Conservation (phyloP, 1,139 yeast species). For the Hansenula sp. region DNA sequence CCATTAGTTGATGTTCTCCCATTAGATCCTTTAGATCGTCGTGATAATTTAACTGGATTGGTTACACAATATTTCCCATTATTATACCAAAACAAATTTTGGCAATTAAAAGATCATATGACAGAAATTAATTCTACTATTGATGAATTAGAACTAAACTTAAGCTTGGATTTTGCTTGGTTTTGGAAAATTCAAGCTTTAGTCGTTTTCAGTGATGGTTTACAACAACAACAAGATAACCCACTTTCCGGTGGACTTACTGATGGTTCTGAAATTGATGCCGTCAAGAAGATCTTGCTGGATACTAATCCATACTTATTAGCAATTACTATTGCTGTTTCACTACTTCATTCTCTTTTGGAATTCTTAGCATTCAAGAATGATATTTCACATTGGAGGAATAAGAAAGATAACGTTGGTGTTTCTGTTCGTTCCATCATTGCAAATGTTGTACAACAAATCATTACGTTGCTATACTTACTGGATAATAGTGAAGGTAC, state of each 20-base stretch:
- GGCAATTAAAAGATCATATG: slow-evolving; percentile 35
- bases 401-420: slow-evolving; percentile 35
- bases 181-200: slow-evolving; percentile 30
- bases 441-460: slow-evolving; percentile 37
- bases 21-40: slow-evolving; percentile 23
- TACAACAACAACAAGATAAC: slow-evolving; percentile 25
- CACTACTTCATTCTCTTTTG: slow-evolving; percentile 32
- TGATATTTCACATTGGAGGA: slow-evolving; percentile 35
- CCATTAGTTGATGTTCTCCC: slow-evolving; percentile 20
- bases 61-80: slow-evolving; percentile 30
- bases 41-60: slow-evolving; percentile 27
- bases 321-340: slow-evolving; percentile 29
- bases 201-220: slow-evolving; percentile 26
- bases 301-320: slow-evolving; percentile 35
- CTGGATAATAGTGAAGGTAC: slow-evolving; percentile 36
- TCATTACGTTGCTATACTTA: slow-evolving; percentile 32
- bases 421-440: slow-evolving; percentile 34
- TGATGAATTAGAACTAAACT: slow-evolving; percentile 24
- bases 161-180: slow-evolving; percentile 25
- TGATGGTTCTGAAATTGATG: slow-evolving; percentile 31
- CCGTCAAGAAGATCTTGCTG: slow-evolving; percentile 30
- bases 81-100: slow-evolving; percentile 32
- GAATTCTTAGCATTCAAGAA: slow-evolving; percentile 37
- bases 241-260: slow-evolving; percentile 16
- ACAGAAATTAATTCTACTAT: slow-evolving; percentile 27